A percentile compares a stretch with the other conserved stretches of the same genome.
Conservation (phyloP, 2,329 filamentous ascomycete species). For the Fusarium nurragi region DNA sequence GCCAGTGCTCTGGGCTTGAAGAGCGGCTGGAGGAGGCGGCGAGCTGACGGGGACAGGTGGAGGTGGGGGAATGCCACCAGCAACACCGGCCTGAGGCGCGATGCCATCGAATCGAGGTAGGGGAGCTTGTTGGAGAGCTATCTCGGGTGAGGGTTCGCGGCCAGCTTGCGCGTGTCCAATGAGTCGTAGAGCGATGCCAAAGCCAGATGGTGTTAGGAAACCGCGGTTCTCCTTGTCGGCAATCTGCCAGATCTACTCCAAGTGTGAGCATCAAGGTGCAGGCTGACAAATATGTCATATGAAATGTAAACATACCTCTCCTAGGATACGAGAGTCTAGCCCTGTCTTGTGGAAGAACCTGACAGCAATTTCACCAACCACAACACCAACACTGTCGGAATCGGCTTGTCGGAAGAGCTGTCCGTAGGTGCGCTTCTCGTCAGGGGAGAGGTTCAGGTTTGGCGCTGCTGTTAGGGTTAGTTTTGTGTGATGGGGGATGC, state of each 20-base stretch:
- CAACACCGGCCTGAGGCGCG: constrained; percentile 47
- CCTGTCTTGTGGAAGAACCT: constrained; percentile 98
- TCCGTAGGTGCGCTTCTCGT: constrained; percentile 94
- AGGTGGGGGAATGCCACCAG: constrained; percentile 57
- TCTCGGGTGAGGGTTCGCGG: constrained; percentile 79
- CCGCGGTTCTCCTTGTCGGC: constrained; percentile 97
- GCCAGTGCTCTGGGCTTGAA: constrained; percentile 68
- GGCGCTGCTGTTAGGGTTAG: constrained; percentile 60
- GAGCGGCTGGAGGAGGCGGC: constrained; percentile 60
- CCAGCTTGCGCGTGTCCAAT: constrained; percentile 96
- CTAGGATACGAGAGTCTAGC: constrained; percentile 83
- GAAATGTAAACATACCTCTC: constrained; percentile 71
- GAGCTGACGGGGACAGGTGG: constrained; percentile 44
- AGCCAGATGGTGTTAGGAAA: constrained; percentile 90
- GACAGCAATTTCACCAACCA: constrained; percentile 95
- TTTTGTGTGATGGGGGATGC: not conserved
- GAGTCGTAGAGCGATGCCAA: constrained; percentile 89
- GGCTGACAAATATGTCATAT: not conserved
- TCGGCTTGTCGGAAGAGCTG: constrained; percentile 95
- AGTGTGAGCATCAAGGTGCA: constrained; percentile 7
- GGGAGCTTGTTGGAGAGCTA: constrained; percentile 88
- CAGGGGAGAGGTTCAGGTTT: constrained; percentile 84
- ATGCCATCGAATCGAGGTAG: constrained; percentile 91
- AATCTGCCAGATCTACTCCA: constrained; percentile 92
- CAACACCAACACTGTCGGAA: constrained; percentile 88